Evolutionary conservation across 345 rosid species (phyloP).

Genomic region (Gossypioides kirkii): DNA sequence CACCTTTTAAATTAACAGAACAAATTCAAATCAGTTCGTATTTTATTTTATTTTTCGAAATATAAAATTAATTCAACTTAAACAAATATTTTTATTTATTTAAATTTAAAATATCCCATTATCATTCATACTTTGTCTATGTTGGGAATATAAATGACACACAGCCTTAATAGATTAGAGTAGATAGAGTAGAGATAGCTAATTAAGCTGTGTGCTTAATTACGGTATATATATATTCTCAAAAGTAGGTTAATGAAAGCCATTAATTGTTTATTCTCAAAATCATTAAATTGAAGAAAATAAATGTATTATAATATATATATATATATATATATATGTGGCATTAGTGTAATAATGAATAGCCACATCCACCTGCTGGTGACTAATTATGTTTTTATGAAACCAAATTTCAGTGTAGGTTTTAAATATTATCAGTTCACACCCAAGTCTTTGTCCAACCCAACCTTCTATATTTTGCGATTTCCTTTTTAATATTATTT

Average conservation of each 20-base stretch:
- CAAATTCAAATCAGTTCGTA: too few species aligned
- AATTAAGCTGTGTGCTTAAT: not conserved
- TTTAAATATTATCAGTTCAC: not conserved
- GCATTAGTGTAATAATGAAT: constrained; percentile 16
- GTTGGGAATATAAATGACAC: not conserved
- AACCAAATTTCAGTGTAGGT: not conserved
- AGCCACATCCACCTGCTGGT: constrained; percentile 22
- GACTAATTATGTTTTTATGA: not conserved
- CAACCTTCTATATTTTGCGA: not conserved
- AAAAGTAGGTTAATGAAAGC: not conserved
- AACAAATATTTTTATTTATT: not conserved
- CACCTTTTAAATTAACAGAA: too few species aligned
- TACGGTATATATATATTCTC: too few species aligned
- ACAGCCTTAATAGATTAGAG: not conserved
- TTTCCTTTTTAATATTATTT: not conserved
- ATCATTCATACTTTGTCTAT: not conserved
- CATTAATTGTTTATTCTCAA: not conserved
- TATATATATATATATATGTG: too few species aligned
- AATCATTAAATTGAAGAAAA: not conserved
- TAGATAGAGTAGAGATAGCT: not conserved
- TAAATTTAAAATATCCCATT: not conserved
- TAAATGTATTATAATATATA: too few species aligned
- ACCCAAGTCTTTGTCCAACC: not conserved
- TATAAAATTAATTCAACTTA: too few species aligned
- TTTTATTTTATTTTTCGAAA: too few species aligned